phyloP scores from a whole-genome alignment of 441 rosid species.

The Jatropha multifida region DNA sequence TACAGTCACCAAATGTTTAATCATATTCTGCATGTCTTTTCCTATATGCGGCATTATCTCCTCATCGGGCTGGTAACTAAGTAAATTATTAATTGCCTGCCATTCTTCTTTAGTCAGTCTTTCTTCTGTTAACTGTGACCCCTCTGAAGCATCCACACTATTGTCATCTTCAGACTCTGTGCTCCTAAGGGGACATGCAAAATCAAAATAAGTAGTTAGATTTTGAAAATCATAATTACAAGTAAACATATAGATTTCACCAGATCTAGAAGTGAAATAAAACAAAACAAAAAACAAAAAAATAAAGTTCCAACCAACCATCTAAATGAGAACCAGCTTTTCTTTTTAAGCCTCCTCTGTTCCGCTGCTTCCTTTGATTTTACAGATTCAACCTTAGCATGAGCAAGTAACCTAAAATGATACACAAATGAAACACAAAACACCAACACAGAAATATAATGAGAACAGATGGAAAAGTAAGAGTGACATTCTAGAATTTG shows the following conservation, averaged over 20 bases:
- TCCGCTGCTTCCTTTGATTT: conserved; percentile 95
- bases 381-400: conserved; percentile 95
- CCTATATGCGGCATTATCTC: conserved; percentile 57
- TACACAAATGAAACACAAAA: conserved; percentile 26
- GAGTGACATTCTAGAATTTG: background rate
- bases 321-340: conserved; percentile 82
- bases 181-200: conserved; percentile 48
- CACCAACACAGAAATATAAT: background rate
- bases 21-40: conserved; percentile 88
- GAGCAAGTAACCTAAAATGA: conserved; percentile 87
- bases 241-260: background rate
- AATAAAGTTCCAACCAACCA: conserved; percentile 55
- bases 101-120: conserved; percentile 93
- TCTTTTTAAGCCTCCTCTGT: conserved; percentile 66
- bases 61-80: conserved; percentile 90
- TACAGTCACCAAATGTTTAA: conserved; percentile 70
- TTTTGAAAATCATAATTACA: conserved; percentile 4
- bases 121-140: conserved; percentile 54
- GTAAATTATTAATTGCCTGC: conserved; percentile 87
- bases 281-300: conserved; percentile 19
- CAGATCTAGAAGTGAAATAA: background rate
- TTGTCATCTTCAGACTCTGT: conserved; percentile 53
- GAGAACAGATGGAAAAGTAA: background rate
- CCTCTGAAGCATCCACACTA: conserved; percentile 49
- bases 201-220: conserved; percentile 15